Evolutionary conservation across 2,329 filamentous ascomycete species (phyloP), one percentile per base, ranked within the genome.

Genomic region (Trichophyton mentagrophytes): DNA sequence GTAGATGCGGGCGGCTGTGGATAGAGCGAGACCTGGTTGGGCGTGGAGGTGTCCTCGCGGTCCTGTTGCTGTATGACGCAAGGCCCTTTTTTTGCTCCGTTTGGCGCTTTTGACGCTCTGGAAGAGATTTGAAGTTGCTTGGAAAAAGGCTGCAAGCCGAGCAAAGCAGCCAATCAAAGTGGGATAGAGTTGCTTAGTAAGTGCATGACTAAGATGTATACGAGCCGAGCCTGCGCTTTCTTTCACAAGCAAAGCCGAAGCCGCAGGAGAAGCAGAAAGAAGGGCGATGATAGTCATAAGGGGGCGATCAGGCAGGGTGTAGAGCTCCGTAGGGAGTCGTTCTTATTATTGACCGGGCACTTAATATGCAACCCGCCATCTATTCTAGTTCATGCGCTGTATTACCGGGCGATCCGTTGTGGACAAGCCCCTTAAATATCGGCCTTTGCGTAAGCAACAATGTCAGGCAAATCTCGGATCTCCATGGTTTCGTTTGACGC

Each of bases 391-490:
- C 40, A 44, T 44, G 15, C 15, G n/a, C 40, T 15, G 40, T 13
- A 44, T 44, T 38, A 38, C 33, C 33, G 33, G 40, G 15, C 15
- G n/a, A n/a, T 44, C 40, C 40, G 15, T 15, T 7, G 40, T 44
- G n/a, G 11, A 44, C 6, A 20, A 6, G 13, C 27, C 27, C 25
- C 22, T 25, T 27, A 20, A 55, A 33, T 27, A 22, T 57, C 55
- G 36, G 22, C 55, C 8, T 20, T 25, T n/a, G 70, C 65, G 60
- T 71, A 76, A 61, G 75, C 75, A 60, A 83, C 69, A 61, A 84
- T 78, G 64, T 81, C 80, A 2, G 82, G 82, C 58, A 85, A 69
- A 64, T 84, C 80, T 61, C 75, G 71, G 58, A 84, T 77, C 67
- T 84, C 81, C 6, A 79, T 78, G 27, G 75, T 77, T 68, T 83